Base-by-base conservation (phyloP, 2,329 filamentous ascomycete species). In the Ophiostoma sp. region DNA sequence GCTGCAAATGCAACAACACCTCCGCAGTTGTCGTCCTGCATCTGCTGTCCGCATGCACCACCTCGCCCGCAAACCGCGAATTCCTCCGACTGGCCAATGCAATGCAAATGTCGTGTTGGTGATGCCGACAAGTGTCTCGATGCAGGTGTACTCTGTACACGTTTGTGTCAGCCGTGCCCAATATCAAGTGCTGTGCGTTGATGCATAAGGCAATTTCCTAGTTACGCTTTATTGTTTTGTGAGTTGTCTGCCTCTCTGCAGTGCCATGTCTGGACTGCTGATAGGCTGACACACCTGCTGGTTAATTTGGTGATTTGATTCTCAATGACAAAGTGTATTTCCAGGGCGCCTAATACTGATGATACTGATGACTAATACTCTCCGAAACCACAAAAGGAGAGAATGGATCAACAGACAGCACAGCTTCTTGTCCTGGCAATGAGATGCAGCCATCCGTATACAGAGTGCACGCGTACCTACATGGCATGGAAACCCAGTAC, bases 401-500 rank as follows among this genome's bases (percentile, higher is more conserved):
- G 27, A 31, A 31, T 31, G 27, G 27, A 3, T 31, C 27, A 31
- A 31, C 27, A 1, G 27, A 31, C 27, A 31, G 27, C 27, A 11
- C 52, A 57, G 10, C n/a, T 54, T 54, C 52, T 60, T 11, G 15
- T 60, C 33, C 54, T 60, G 54, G 57, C 57, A 33, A 60, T 60
- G 57, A 33, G 6, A 33, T 60, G 54, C 54, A 60, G 54, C 6
- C 54, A 60, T 31, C 54, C 54, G 27, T 23, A 54, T 23, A 20
- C 5, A 48, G 13, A 41, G 39, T 52, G 27, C 52, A 57, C 52
- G 52, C 52, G n/a, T 60, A 60, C 57, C 23, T 33, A 31, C 57
- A 60, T 33, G 27, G 57, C 27, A 17, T 60, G 4, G 27, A 23
- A 17, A 33, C 57, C 52, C 52, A 57, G 52, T 57, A 31, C 52